phyloP scores from a whole-genome alignment of 176 grass and related monocot genomes.

The Ensete ventricosum region DNA sequence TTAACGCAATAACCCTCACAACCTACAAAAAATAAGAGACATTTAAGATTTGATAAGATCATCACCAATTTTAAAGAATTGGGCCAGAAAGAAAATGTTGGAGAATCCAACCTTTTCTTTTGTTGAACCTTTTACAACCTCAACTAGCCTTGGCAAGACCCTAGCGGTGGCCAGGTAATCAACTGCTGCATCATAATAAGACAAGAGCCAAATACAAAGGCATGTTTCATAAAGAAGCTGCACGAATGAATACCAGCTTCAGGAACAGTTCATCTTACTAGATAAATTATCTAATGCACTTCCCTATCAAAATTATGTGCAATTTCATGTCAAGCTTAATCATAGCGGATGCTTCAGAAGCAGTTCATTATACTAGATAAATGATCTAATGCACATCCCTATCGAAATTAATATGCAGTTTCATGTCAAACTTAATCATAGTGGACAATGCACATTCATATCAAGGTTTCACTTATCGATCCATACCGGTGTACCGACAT shows the following conservation, averaged over 20 bases:
- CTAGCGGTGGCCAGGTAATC: constrained; percentile 87
- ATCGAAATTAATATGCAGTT: neutral
- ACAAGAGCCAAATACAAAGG: constrained; percentile 96
- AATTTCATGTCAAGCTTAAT: neutral
- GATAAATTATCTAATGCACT: neutral
- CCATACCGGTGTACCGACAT: too few relatives aligned
- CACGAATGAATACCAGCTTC: neutral
- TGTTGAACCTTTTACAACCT: constrained; percentile 91
- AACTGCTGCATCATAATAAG: constrained; percentile 76
- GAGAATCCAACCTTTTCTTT: constrained; percentile 74
- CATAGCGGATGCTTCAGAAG: neutral
- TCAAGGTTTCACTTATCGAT: too few relatives aligned
- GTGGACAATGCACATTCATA: neutral
- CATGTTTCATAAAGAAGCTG: constrained; percentile 98
- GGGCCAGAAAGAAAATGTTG: neutral
- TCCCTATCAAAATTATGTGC: neutral
- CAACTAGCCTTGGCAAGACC: constrained; percentile 79
- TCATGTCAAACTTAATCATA: neutral
- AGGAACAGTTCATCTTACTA: neutral
- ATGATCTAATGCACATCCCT: neutral
- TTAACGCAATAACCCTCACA: constrained; percentile 79
- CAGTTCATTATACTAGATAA: neutral
- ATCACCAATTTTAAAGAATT: neutral
- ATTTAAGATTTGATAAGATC: neutral
- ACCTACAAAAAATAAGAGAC: constrained; percentile 41